Conservation (phyloP, 2,329 filamentous ascomycete species). For the Hymenoscyphus fraxineus region DNA sequence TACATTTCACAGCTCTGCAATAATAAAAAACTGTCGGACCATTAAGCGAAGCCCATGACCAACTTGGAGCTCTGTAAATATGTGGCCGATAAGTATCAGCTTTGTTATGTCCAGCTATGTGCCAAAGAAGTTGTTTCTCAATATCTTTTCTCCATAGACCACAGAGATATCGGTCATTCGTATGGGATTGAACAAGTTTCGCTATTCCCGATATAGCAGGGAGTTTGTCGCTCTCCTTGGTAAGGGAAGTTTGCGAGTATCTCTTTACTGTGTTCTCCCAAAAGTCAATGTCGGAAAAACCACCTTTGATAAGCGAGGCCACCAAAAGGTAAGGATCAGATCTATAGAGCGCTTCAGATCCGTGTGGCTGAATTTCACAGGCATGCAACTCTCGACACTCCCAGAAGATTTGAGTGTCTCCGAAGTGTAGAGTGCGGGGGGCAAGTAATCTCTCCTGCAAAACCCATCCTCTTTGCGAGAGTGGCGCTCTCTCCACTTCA, state of each 20-base stretch:
- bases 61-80: not conserved
- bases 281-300: not conserved
- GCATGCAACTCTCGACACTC: not conserved
- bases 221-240: constrained; percentile 1
- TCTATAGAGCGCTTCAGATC: not conserved
- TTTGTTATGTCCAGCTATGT: not conserved
- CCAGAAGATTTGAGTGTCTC: not conserved
- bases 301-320: not conserved
- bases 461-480: not conserved
- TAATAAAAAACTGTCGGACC: not conserved
- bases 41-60: not conserved
- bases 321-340: too few relatives aligned
- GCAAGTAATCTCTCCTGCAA: not conserved
- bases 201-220: not conserved
- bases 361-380: not conserved
- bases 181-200: not conserved
- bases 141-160: not conserved
- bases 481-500: not conserved
- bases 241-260: not conserved
- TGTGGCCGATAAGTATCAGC: not conserved
- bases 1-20: not conserved
- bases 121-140: not conserved
- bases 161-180: not conserved
- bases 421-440: not conserved
- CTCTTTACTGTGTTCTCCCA: not conserved